Percentiles rank a stretch among this genome's conserved stretches.
These are phyloP conservation scores for Colletotrichum destructivum DNA, from an alignment of 2,329 filamentous ascomycete species.

Conservation along the genomic window DNA sequence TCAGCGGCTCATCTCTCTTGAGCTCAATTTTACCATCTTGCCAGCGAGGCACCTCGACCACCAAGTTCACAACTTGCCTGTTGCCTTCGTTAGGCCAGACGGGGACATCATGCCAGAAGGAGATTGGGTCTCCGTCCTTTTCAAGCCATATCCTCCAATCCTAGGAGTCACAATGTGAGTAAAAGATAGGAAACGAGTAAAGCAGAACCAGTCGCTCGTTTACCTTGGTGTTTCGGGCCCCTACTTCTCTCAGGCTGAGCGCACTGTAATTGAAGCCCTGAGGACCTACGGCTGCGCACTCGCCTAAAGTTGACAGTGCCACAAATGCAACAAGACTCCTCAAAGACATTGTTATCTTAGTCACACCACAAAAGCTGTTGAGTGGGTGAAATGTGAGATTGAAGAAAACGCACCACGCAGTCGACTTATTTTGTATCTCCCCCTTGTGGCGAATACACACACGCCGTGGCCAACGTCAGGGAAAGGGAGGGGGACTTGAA, in stretches of 20 bases:
- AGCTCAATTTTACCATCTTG: constrained; percentile 58
- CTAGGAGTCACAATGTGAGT: constrained; percentile 42
- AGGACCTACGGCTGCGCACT: background rate
- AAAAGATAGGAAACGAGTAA: background rate
- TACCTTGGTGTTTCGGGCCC: constrained; percentile 56
- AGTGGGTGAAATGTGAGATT: no score
- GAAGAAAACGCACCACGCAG: background rate
- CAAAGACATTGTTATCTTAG: background rate
- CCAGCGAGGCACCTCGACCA: constrained; percentile 61
- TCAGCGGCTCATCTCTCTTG: constrained; percentile 56
- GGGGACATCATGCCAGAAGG: constrained; percentile 60
- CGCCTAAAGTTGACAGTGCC: background rate
- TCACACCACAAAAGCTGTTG: background rate
- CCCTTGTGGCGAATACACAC: background rate
- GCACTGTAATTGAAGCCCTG: constrained; percentile 48
- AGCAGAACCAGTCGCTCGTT: constrained; percentile 28
- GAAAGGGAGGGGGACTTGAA: background rate
- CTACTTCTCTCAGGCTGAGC: constrained; percentile 52
- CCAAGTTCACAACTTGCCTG: constrained; percentile 55
- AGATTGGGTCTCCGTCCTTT: constrained; percentile 56
- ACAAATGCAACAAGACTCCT: background rate
- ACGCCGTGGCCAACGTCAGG: background rate
- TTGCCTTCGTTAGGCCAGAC: constrained; percentile 54
- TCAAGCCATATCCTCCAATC: constrained; percentile 60
- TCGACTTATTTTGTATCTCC: constrained; percentile 1